Evolutionary conservation across 805 yeast species (phyloP).

Genomic region (Candida methanosorbosa): DNA sequence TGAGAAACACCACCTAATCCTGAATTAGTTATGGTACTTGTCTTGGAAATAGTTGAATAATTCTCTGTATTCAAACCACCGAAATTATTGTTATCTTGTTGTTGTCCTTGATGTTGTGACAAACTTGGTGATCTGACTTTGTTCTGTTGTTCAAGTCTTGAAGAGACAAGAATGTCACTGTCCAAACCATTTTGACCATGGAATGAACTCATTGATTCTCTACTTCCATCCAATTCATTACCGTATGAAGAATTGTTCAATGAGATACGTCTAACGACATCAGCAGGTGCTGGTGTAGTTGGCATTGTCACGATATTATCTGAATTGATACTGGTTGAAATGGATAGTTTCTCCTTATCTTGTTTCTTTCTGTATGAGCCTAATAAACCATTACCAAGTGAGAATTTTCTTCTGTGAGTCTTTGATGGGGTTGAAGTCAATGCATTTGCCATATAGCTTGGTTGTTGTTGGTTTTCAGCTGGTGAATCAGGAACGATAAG

Average conservation of each 20-base stretch:
- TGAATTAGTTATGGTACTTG: too few species aligned
- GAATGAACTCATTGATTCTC: conserved; percentile 54
- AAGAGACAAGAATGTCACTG: conserved; percentile 52
- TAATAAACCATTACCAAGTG: conserved; percentile 49
- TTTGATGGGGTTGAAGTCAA: conserved; percentile 22
- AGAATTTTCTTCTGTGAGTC: conserved; percentile 52
- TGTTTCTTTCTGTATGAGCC: conserved; percentile 45
- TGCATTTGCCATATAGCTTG: conserved; percentile 2
- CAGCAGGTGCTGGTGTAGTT: conserved; percentile 30
- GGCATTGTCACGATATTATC: conserved; percentile 15
- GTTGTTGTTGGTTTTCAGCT: conserved; percentile 6
- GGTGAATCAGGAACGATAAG: conserved; percentile 7
- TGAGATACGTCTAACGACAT: conserved; percentile 25
- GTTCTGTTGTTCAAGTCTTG: conserved; percentile 44
- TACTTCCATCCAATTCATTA: conserved; percentile 34
- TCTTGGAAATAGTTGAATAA: too few species aligned
- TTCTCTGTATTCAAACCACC: neutral
- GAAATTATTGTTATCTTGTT: neutral
- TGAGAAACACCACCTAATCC: neutral
- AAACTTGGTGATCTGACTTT: conserved; percentile 9
- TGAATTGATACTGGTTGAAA: conserved; percentile 14
- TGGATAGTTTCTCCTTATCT: conserved; percentile 27
- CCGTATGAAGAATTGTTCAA: conserved; percentile 14
- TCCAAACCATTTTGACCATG: conserved; percentile 42
- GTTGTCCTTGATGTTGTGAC: neutral